Percentiles rank a stretch among this genome's conserved stretches.
These are phyloP conservation scores for Graphilbum fragrans DNA, from an alignment of 2,329 filamentous ascomycete genomes.

Conservation along the genomic window DNA sequence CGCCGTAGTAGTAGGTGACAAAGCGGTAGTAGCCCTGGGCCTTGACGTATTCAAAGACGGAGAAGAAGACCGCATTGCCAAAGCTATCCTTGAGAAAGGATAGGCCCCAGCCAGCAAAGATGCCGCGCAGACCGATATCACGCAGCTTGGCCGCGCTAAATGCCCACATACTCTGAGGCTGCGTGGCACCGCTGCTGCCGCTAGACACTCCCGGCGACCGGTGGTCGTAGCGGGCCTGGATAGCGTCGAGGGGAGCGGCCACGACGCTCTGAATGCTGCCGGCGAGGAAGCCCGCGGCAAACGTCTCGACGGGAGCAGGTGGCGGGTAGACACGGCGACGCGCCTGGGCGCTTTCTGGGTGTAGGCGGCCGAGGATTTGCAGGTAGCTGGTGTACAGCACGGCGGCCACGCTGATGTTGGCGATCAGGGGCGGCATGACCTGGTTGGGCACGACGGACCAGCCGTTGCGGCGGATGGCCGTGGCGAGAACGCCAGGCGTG, in stretches of 20 bases:
- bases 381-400: constrained; percentile 68
- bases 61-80: constrained; percentile 62
- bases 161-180: constrained; percentile 56
- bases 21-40: constrained; percentile 62
- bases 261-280: constrained; percentile 58
- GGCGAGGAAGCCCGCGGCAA: constrained; percentile 57
- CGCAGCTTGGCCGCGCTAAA: constrained; percentile 55
- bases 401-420: constrained; percentile 62
- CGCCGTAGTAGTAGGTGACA: constrained; percentile 57
- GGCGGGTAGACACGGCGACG: constrained; percentile 58
- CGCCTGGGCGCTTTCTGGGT: constrained; percentile 47
- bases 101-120: constrained; percentile 63
- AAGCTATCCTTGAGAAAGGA: constrained; percentile 58
- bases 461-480: constrained; percentile 56
- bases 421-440: constrained; percentile 62
- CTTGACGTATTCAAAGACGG: constrained; percentile 64
- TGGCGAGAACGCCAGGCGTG: constrained; percentile 56
- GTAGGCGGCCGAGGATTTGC: constrained; percentile 52
- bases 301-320: constrained; percentile 49
- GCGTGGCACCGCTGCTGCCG: constrained; percentile 12
- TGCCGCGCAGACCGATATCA: constrained; percentile 60
- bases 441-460: constrained; percentile 66
- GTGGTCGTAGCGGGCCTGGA: constrained; percentile 61
- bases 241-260: constrained; percentile 63
- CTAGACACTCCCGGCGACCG: constrained; percentile 27